Evolutionary conservation across 345 rosid species (phyloP).

Genomic region (Citrus reticulata): DNA sequence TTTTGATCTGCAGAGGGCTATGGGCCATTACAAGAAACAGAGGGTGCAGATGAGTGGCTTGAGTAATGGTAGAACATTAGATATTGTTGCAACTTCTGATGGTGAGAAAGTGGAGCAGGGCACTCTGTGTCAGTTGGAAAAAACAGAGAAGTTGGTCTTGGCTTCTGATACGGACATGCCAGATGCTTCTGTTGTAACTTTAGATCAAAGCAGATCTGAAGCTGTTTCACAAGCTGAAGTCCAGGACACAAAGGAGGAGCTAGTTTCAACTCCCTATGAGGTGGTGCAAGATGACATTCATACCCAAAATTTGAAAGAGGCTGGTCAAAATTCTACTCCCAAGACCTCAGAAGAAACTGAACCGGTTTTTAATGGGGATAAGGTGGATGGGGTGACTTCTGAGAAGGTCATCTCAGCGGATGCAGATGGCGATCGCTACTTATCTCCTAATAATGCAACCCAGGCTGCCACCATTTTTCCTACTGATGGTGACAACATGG

Average conservation of each 20-base stretch:
- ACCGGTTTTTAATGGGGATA: slow-evolving; percentile 7
- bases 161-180: slow-evolving; percentile 24
- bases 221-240: slow-evolving; percentile 7
- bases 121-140: slow-evolving; percentile 8
- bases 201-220: slow-evolving; percentile 22
- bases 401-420: slow-evolving; percentile 18
- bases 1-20: slow-evolving; percentile 59
- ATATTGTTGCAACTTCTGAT: slow-evolving; percentile 26
- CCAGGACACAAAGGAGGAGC: slow-evolving; percentile 13
- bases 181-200: slow-evolving; percentile 6
- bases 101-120: slow-evolving; percentile 23
- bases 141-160: slow-evolving; percentile 10
- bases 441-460: slow-evolving; percentile 6
- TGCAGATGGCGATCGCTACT: background rate
- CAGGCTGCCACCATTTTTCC: background rate
- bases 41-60: slow-evolving; percentile 42
- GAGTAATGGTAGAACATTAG: slow-evolving; percentile 23
- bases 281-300: slow-evolving; percentile 7
- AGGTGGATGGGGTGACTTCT: slow-evolving; percentile 25
- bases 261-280: slow-evolving; percentile 13
- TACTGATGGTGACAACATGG: slow-evolving; percentile 9
- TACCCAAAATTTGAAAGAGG: slow-evolving; percentile 11
- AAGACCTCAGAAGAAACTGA: slow-evolving; percentile 22
- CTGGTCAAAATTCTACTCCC: slow-evolving; percentile 8
- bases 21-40: slow-evolving; percentile 77